Conservation (phyloP, 2,329 filamentous ascomycete genomes). For the Emericellopsis atlantica region DNA sequence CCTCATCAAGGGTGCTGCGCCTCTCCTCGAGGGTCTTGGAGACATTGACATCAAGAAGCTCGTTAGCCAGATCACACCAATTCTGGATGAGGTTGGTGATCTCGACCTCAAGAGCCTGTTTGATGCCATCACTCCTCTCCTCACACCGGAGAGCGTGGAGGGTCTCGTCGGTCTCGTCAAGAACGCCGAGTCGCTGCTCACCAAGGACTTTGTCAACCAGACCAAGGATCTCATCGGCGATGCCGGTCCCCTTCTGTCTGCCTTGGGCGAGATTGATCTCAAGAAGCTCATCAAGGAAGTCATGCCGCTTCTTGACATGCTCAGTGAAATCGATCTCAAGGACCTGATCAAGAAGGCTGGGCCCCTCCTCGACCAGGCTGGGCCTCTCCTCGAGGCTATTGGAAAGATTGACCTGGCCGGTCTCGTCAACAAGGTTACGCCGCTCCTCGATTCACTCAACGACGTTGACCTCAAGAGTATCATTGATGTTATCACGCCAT, state of each 20-base stretch:
- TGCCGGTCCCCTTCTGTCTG: conserved; percentile 13
- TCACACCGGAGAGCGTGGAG: conserved; percentile 18
- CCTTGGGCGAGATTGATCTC: conserved; percentile 19
- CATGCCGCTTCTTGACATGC: conserved; percentile 15
- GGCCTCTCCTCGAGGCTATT: conserved; percentile 10
- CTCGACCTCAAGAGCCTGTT: conserved; percentile 22
- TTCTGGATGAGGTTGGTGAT: conserved; percentile 13
- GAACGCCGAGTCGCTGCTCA: conserved; percentile 25
- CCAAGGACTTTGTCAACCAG: conserved; percentile 15
- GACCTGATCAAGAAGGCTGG: conserved; percentile 14
- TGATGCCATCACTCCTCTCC: conserved; percentile 17
- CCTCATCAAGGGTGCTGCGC: conserved; percentile 13
- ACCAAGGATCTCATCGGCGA: conserved; percentile 5
- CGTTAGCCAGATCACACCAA: conserved; percentile 14
- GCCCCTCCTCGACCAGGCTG: conserved; percentile 15
- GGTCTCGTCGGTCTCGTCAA: conserved; percentile 20
- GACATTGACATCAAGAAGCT: conserved; percentile 21
- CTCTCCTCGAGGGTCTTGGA: conserved; percentile 13
- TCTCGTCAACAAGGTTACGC: conserved; percentile 17
- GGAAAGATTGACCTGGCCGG: conserved; percentile 14
- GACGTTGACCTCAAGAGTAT: conserved; percentile 18
- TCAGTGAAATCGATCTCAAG: conserved; percentile 16
- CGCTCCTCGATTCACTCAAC: conserved; percentile 17
- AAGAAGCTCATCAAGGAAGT: conserved; percentile 14
- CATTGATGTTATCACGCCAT: conserved; percentile 17